A percentile compares a stretch with the other conserved stretches of the same genome.
Conservation (phyloP, 169 alveolate species). For the Cryptosporidium ryanae region DNA sequence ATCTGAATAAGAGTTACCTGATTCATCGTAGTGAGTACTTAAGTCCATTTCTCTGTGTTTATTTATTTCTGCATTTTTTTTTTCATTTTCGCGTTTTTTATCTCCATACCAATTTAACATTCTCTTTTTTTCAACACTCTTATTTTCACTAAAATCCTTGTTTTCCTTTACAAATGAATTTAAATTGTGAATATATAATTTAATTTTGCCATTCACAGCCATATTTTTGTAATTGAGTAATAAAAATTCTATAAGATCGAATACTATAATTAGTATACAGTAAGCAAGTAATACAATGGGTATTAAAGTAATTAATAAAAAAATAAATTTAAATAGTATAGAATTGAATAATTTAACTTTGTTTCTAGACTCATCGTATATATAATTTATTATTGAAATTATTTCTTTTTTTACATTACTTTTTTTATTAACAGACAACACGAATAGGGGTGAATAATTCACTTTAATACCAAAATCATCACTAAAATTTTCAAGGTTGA, state of each 20-base stretch:
- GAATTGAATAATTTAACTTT: constrained; percentile 7
- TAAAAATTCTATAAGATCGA: background rate
- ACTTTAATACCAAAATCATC: too few species aligned
- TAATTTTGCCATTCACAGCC: background rate
- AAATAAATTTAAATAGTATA: background rate
- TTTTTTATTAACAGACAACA: background rate
- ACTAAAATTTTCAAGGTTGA: background rate
- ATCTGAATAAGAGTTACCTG: constrained; percentile 10
- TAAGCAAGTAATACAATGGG: background rate
- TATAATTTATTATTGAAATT: background rate
- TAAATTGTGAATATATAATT: background rate
- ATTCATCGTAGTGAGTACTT: background rate
- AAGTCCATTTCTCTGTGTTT: background rate
- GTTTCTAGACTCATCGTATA: background rate
- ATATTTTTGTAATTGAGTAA: too few species aligned
- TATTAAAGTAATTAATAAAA: background rate
- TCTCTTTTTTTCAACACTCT: constrained; percentile 8
- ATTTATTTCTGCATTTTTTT: background rate
- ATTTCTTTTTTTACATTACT: background rate
- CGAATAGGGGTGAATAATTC: background rate
- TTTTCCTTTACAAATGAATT: background rate
- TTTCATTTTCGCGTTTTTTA: background rate
- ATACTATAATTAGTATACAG: background rate
- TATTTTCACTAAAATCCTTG: background rate
- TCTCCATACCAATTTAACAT: background rate